Evolutionary conservation across 768 basidiomycete genomes (phyloP).

Genomic region (Floccularia luteovirens): DNA sequence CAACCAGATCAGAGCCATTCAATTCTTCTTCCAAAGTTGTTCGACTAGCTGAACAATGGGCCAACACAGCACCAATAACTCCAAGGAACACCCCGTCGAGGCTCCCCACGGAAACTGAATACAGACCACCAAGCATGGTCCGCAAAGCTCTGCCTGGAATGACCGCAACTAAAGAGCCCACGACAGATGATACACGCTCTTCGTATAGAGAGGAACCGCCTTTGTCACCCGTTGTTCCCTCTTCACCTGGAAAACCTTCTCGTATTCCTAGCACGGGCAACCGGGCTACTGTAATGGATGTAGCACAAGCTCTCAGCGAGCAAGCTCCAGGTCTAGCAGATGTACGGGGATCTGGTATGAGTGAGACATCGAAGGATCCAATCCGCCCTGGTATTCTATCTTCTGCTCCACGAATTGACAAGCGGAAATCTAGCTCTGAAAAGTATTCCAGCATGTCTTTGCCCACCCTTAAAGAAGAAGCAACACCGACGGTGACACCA

Average conservation of each 20-base stretch:
- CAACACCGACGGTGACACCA: conserved; percentile 50
- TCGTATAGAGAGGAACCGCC: neutral
- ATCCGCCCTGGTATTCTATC: too few relatives aligned
- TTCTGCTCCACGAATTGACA: too few relatives aligned
- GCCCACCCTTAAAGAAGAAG: conserved; percentile 64
- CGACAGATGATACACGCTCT: neutral
- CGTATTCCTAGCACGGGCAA: conserved; percentile 66
- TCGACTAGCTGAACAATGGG: conserved; percentile 21
- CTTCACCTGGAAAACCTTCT: conserved; percentile 32
- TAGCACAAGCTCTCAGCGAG: conserved; percentile 54
- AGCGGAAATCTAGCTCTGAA: conserved; percentile 55
- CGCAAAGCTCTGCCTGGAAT: conserved; percentile 37
- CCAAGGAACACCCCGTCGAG: conserved; percentile 13
- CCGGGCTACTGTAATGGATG: conserved; percentile 71
- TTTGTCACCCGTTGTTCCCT: conserved; percentile 5
- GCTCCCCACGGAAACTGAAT: neutral
- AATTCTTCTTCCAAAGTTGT: conserved; percentile 8
- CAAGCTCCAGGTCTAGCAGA: conserved; percentile 2
- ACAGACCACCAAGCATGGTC: neutral
- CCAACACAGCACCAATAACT: conserved; percentile 21
- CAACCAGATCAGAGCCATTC: too few relatives aligned
- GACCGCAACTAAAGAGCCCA: conserved; percentile 6
- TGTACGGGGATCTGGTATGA: neutral
- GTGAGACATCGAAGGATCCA: too few relatives aligned
- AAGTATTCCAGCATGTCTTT: conserved; percentile 54